Percentiles rank a stretch among this genome's conserved stretches.
phyloP scores from a whole-genome alignment of 176 grass and related monocot genomes.

The Musa acuminata region DNA sequence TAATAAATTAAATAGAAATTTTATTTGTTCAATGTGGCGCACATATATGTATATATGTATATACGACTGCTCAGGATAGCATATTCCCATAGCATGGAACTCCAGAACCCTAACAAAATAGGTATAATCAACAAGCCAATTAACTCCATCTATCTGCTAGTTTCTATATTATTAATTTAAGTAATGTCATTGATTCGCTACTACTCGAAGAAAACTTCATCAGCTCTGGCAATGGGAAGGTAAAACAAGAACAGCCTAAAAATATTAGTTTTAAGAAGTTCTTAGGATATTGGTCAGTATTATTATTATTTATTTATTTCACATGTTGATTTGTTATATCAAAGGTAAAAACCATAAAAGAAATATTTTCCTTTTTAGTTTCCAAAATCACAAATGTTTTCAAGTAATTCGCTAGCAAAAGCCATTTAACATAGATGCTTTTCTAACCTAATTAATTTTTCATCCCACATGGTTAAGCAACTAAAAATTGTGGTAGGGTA shows the following conservation, averaged over 20 bases:
- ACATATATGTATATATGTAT: too few species aligned
- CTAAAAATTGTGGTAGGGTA: conserved; percentile 19
- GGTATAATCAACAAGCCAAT: neutral
- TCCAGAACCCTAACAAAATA: neutral
- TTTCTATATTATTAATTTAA: neutral
- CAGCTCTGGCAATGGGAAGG: neutral
- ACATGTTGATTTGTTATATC: neutral
- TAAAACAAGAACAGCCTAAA: neutral
- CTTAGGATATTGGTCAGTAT: neutral
- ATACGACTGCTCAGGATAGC: neutral
- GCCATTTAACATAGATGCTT: too few species aligned
- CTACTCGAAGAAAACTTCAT: neutral
- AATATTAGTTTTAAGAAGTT: neutral
- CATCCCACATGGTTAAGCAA: neutral
- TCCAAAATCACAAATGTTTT: too few species aligned
- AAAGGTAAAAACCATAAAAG: neutral
- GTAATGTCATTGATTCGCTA: too few species aligned
- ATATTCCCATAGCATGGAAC: neutral
- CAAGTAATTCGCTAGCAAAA: too few species aligned
- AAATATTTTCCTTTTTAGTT: neutral
- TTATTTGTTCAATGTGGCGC: too few species aligned
- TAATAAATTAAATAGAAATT: too few species aligned
- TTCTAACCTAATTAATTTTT: neutral
- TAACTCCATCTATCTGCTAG: neutral
- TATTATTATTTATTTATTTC: neutral